Evolutionary conservation across 2,329 filamentous ascomycete genomes (phyloP), one percentile per base, ranked within the genome.

Genomic region (Thyridium curvatum): DNA sequence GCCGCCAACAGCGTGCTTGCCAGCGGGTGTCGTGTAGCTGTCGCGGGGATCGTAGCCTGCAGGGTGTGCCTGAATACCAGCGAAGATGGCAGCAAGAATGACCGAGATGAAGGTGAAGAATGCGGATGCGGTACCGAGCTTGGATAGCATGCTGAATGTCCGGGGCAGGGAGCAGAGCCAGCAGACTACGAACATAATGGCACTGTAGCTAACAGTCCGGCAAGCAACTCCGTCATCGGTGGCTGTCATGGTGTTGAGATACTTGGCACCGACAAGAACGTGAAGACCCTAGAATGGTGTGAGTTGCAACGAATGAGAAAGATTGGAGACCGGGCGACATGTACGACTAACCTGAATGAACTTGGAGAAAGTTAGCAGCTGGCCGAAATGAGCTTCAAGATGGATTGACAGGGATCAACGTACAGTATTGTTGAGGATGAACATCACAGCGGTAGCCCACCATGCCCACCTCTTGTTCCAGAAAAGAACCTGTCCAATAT

Each of bases 401-500:
- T 36, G 15, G 32, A 18, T 2, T 7, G 1, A 9, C 8, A 7
- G 3, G 13, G 18, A 8, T 3, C 12, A 17, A 42, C 50, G 12
- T 43, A 60, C 56, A 13, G 87, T 94, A 59, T 95, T 96, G 73
- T 96, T 96, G 46, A 95, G 62, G 34, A 95, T 66, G 61, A 96
- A 96, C 85, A 94, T 94, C 58, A 87, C 65, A 2, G 87, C 89
- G 0, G 78, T 82, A 21, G 66, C 69, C 58, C 72, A 82, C 77
- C 77, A 82, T 3, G 74, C 77, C 77, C 83, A 86, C 43, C 75
- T 79, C 59, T 86, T 81, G 47, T 84, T 82, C 82, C 84, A 94
- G 64, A 94, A 95, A 16, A 96, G 77, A 74, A 90, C 90, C 61
- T 95, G 87, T n/a, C 89, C 90, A 55, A 96, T 86, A 57, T 96